Evolutionary conservation across 345 rosid genomes (phyloP).

Genomic region (Streptanthus diversifolius): DNA sequence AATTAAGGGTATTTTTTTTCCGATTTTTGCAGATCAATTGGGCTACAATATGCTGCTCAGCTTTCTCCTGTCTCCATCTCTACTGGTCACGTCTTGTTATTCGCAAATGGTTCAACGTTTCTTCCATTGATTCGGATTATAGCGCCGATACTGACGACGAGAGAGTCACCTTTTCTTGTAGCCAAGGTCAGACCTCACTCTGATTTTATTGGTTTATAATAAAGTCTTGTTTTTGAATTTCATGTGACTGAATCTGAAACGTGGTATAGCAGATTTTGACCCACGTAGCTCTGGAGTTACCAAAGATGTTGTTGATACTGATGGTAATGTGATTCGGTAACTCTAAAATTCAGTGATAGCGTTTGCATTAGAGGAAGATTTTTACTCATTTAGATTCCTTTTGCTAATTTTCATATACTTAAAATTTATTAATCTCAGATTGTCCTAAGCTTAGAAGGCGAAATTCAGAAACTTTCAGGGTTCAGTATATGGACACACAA

Average conservation of each 20-base stretch:
- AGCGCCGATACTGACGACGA: slow-evolving; percentile 45
- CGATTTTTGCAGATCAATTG: slow-evolving; percentile 56
- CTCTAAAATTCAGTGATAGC: not conserved
- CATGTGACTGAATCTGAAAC: not conserved
- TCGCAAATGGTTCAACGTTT: slow-evolving; percentile 74
- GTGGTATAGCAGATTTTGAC: slow-evolving; percentile 3
- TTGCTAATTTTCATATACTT: not conserved
- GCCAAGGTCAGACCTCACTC: slow-evolving; percentile 10
- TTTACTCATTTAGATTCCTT: not conserved
- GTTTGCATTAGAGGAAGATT: too few relatives aligned
- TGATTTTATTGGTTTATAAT: not conserved
- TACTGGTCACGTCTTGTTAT: slow-evolving; percentile 72
- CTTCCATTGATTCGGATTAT: slow-evolving; percentile 59
- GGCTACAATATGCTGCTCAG: slow-evolving; percentile 79
- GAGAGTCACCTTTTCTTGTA: not conserved
- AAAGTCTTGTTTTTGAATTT: not conserved
- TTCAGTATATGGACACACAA: slow-evolving; percentile 73
- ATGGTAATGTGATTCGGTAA: slow-evolving; percentile 3
- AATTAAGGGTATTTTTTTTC: not conserved
- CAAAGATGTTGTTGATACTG: slow-evolving; percentile 12
- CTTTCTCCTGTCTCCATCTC: slow-evolving; percentile 73
- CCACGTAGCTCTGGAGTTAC: slow-evolving; percentile 26
- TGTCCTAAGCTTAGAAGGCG: slow-evolving; percentile 56
- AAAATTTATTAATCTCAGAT: slow-evolving; percentile 36
- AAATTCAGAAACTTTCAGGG: slow-evolving; percentile 78